Conservation (phyloP, 75 land plant species). For the Azolla pinnata region DNA sequence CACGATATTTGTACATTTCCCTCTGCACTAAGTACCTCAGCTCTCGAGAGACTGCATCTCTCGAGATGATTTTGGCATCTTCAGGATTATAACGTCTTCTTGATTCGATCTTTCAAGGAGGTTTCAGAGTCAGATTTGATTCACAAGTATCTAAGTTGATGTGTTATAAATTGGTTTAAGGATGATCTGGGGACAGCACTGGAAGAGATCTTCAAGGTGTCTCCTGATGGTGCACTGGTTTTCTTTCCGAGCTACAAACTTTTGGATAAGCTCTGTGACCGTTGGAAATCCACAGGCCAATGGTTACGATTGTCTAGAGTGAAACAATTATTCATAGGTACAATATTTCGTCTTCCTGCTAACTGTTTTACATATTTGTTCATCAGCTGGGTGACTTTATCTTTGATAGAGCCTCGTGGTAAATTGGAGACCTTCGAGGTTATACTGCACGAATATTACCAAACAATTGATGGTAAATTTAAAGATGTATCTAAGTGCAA, state of each 20-base stretch:
- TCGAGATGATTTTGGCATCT: no score
- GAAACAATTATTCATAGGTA: constrained; percentile 85
- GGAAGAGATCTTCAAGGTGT: constrained; percentile 70
- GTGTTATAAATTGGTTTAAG: constrained; percentile 14
- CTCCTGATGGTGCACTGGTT: constrained; percentile 75
- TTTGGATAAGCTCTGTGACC: constrained; percentile 57
- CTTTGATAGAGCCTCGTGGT: constrained; percentile 72
- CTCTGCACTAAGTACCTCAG: no score
- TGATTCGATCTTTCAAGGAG: no score
- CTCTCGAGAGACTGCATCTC: no score
- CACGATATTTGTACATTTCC: no score
- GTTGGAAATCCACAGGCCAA: constrained; percentile 87
- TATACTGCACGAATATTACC: constrained; percentile 58
- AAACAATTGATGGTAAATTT: constrained; percentile 23
- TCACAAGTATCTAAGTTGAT: no score
- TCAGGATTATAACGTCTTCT: no score
- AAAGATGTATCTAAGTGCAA: constrained; percentile 25
- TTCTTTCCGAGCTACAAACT: constrained; percentile 95
- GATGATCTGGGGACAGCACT: constrained; percentile 71
- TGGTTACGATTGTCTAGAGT: constrained; percentile 53
- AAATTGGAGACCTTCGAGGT: constrained; percentile 61
- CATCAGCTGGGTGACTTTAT: background rate
- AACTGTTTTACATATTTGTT: no score
- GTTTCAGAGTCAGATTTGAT: no score
- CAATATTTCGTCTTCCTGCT: background rate